Evolutionary conservation across 495 filamentous ascomycete species (phyloP), one percentile per base, ranked within the genome.

Genomic region (Annulohypoxylon nitens): DNA sequence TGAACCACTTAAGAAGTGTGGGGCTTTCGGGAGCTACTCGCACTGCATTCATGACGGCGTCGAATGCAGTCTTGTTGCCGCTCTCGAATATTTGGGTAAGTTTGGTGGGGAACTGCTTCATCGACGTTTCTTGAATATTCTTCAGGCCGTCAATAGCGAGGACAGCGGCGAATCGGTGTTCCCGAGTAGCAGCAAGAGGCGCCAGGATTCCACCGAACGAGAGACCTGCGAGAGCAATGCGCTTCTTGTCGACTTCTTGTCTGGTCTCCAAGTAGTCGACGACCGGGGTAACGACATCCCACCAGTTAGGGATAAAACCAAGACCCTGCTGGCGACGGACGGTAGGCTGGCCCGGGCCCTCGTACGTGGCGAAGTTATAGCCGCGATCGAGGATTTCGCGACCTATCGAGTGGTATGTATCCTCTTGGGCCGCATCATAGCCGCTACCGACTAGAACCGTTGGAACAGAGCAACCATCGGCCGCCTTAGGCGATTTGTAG

Each of bases 251-350:
- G 6, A 83, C 77, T 8, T 75, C 75, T 11, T 75, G 65, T 11
- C 65, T 48, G 25, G 75, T 75, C 12, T 75, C 65, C 0, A 81
- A 62, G 70, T 80, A 85, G 78, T 87, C 84, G 4, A 87, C 73
- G 5, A 86, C 74, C 2, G 84, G 84, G 4, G 81, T 79, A 0
- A 85, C 80, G 6, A 82, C 84, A 23, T 78, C 76, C 77, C 83
- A 80, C 84, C 86, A 88, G 20, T 86, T 77, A 10, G 75, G 75
- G 57, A 85, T 86, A 72, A 87, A 87, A 12, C 85, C 84, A 18
- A 82, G 20, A 12, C 78, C 75, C 64, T 88, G 84, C 3, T 84
- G 39, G 3, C 84, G 81, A 26, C 79, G 79, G 2, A 85, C 80
- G 2, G 79, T 82, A 2, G 81, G 78, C 64, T 87, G 86, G 0